phyloP scores from a whole-genome alignment of 2,329 filamentous ascomycete species.

The Didymella exigua region DNA sequence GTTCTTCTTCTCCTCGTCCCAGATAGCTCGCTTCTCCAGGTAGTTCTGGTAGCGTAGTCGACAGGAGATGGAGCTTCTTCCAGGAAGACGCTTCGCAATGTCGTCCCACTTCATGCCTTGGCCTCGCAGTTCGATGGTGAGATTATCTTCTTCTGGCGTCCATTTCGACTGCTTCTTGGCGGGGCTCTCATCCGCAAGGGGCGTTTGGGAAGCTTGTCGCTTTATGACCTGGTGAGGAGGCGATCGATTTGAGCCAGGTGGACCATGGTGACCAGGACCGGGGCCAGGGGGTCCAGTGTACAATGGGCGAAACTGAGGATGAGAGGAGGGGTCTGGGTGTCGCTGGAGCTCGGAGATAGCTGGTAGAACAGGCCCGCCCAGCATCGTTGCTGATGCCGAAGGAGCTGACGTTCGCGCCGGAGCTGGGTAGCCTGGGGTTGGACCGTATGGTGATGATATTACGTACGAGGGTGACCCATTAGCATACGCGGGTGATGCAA shows the following conservation, averaged over 20 bases:
- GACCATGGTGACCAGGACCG: slow-evolving; percentile 27
- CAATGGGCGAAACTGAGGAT: slow-evolving; percentile 47
- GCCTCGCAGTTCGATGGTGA: slow-evolving; percentile 89
- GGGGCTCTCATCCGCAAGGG: slow-evolving; percentile 44
- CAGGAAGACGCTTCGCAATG: slow-evolving; percentile 88
- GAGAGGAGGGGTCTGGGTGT: slow-evolving; percentile 47
- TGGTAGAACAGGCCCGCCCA: slow-evolving; percentile 47
- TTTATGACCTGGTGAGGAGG: slow-evolving; percentile 44
- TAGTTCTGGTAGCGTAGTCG: slow-evolving; percentile 97
- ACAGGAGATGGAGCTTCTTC: slow-evolving; percentile 91
- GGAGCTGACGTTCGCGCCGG: slow-evolving; percentile 37
- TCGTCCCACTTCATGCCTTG: slow-evolving; percentile 99
- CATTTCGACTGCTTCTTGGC: slow-evolving; percentile 81
- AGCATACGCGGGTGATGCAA: slow-evolving; percentile 39
- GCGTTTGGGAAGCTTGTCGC: slow-evolving; percentile 46
- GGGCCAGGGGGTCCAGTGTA: slow-evolving; percentile 50
- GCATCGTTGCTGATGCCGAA: slow-evolving; percentile 35
- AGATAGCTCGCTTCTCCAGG: slow-evolving; percentile 87
- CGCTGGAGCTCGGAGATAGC: slow-evolving; percentile 47
- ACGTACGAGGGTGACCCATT: slow-evolving; percentile 41
- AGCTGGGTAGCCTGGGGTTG: slow-evolving; percentile 32
- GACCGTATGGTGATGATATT: slow-evolving; percentile 38
- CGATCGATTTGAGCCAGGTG: slow-evolving; percentile 37
- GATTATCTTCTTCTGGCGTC: slow-evolving; percentile 89
- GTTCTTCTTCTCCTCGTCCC: slow-evolving; percentile 98